Percentiles rank a stretch among this genome's conserved stretches.
These are phyloP conservation scores for Phytophthora agathidicida DNA, from an alignment of 352 stramenopile genomes.

Conservation along the genomic window DNA sequence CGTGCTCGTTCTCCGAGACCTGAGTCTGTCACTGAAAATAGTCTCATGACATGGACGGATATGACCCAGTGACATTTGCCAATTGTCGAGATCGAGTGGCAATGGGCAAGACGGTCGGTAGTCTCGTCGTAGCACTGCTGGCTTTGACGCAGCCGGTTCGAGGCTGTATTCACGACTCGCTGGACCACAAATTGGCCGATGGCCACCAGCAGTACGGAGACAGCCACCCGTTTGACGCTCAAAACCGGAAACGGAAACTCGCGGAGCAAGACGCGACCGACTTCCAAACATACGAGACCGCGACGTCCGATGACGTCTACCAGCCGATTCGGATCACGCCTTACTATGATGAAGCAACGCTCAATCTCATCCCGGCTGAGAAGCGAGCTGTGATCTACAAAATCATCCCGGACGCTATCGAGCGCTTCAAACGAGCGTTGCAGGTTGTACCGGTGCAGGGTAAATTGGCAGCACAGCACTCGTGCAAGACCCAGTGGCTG, in stretches of 20 bases:
- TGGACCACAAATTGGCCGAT: slow-evolving; percentile 30
- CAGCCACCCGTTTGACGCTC: slow-evolving; percentile 27
- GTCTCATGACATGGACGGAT: background rate
- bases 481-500: slow-evolving; percentile 60
- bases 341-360: slow-evolving; percentile 66
- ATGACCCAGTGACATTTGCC: slow-evolving; percentile 6
- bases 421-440: slow-evolving; percentile 54
- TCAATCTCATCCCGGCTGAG: slow-evolving; percentile 43
- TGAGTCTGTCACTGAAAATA: slow-evolving; percentile 24
- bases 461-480: slow-evolving; percentile 64
- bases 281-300: slow-evolving; percentile 51
- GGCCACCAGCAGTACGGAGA: slow-evolving; percentile 33
- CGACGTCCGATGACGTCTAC: slow-evolving; percentile 34
- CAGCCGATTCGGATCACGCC: slow-evolving; percentile 72
- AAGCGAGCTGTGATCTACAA: slow-evolving; percentile 55
- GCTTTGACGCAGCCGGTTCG: background rate
- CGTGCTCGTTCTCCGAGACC: too few species aligned
- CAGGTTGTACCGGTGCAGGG: slow-evolving; percentile 69
- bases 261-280: slow-evolving; percentile 20
- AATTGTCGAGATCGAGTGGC: background rate
- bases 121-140: background rate
- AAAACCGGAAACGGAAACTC: slow-evolving; percentile 13
- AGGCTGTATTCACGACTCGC: slow-evolving; percentile 39
- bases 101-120: slow-evolving; percentile 3
- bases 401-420: slow-evolving; percentile 73